Evolutionary conservation across 768 basidiomycete species (phyloP).

Genomic region (Cystobasidium onofrii): DNA sequence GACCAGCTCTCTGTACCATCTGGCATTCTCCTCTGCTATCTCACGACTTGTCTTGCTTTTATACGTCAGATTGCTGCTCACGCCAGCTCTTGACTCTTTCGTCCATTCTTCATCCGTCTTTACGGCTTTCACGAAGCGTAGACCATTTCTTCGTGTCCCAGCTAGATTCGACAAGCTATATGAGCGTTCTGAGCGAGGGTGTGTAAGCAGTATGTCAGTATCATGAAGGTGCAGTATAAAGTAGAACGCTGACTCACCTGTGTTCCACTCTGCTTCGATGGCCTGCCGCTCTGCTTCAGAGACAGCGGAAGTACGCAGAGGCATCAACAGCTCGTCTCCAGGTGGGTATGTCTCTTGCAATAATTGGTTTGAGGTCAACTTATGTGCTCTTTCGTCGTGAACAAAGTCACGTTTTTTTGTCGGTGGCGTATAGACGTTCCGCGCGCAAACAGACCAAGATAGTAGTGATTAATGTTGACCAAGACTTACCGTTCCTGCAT

Average conservation of each 20-base stretch:
- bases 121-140: constrained; percentile 13
- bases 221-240: not conserved
- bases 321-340: too few species aligned
- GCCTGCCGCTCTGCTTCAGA: not conserved
- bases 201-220: not conserved
- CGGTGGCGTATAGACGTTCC: too few species aligned
- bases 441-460: too few species aligned
- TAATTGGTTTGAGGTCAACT: too few species aligned
- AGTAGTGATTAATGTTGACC: too few species aligned
- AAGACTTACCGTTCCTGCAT: too few species aligned
- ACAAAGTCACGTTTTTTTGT: too few species aligned
- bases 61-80: not conserved
- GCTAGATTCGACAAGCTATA: not conserved
- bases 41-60: not conserved
- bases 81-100: not conserved
- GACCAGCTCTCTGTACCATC: constrained; percentile 18
- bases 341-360: too few species aligned
- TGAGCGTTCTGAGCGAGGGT: not conserved
- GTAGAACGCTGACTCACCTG: too few species aligned
- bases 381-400: too few species aligned
- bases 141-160: not conserved
- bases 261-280: constrained; percentile 22
- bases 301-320: not conserved
- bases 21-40: not conserved
- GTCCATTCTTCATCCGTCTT: constrained; percentile 33